A percentile compares a stretch with the other conserved stretches of the same genome.
Conservation (phyloP, 139 green algal species). For the Monoraphidium neglectum region DNA sequence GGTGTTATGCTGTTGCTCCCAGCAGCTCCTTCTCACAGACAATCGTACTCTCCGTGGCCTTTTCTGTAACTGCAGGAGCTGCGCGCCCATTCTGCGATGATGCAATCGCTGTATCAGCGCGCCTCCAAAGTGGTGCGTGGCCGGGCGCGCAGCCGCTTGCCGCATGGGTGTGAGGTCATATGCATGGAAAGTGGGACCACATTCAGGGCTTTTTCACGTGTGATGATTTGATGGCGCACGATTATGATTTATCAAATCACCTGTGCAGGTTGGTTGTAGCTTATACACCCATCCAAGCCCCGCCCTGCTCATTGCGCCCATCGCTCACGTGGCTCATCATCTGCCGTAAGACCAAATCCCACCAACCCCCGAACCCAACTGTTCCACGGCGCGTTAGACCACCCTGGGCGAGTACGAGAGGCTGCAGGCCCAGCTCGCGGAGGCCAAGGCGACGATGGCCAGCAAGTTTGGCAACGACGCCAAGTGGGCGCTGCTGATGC, state of each 20-base stretch:
- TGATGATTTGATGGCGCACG: too few species aligned
- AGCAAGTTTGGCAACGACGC: background rate
- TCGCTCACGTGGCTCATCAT: too few species aligned
- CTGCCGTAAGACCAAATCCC: too few species aligned
- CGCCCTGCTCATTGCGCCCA: too few species aligned
- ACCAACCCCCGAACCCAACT: too few species aligned
- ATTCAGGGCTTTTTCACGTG: too few species aligned
- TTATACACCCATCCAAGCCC: too few species aligned
- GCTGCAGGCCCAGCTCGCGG: background rate
- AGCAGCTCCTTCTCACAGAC: too few species aligned
- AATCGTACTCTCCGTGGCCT: too few species aligned
- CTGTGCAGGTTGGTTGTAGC: background rate
- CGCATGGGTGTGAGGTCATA: background rate
- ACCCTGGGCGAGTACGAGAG: slow-evolving; percentile 12
- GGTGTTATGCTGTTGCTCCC: too few species aligned
- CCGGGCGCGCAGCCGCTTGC: slow-evolving; percentile 14
- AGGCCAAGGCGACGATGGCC: background rate
- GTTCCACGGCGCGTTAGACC: too few species aligned
- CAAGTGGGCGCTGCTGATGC: slow-evolving; percentile 23
- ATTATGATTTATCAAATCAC: too few species aligned
- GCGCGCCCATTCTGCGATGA: slow-evolving; percentile 50
- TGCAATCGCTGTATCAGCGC: slow-evolving; percentile 36
- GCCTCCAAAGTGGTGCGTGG: slow-evolving; percentile 41
- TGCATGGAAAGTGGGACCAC: background rate
- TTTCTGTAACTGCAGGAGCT: slow-evolving; percentile 55